Conservation (phyloP, 2,329 filamentous ascomycete genomes). For the Fusarium oxysporum region DNA sequence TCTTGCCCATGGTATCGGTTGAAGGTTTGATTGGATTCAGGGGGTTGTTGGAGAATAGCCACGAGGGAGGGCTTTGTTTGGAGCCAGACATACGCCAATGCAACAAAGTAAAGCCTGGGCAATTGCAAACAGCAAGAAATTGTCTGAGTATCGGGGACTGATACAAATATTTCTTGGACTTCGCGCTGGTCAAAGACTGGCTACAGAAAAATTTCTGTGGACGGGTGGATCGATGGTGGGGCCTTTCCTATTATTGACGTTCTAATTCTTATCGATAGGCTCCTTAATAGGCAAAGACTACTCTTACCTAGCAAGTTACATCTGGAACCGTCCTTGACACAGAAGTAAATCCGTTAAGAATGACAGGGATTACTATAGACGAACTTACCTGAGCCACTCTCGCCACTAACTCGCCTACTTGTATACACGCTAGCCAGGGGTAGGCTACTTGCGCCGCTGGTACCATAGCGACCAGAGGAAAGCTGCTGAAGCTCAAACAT, state of each 20-base stretch:
- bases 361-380: too few species aligned
- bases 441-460: background rate
- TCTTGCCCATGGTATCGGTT: conserved; percentile 51
- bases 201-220: conserved; percentile 45
- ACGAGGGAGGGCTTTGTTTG: conserved; percentile 51
- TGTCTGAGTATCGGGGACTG: conserved; percentile 1
- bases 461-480: conserved; percentile 19
- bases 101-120: background rate
- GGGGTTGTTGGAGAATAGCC: conserved; percentile 59
- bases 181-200: conserved; percentile 20
- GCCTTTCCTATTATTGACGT: conserved; percentile 33
- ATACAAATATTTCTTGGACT: conserved; percentile 28
- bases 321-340: background rate
- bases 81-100: conserved; percentile 50
- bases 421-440: background rate
- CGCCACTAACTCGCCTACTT: conserved; percentile 1
- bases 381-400: accelerated
- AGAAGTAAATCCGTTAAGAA: background rate
- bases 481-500: conserved; percentile 11
- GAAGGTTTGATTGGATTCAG: conserved; percentile 35
- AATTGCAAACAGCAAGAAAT: conserved; percentile 14
- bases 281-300: background rate
- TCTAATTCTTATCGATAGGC: conserved; percentile 30
- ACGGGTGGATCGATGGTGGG: conserved; percentile 28
- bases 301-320: background rate